These are phyloP conservation scores for Starmerella bombi DNA, from an alignment of 805 yeast species.

Conservation along the genomic window DNA sequence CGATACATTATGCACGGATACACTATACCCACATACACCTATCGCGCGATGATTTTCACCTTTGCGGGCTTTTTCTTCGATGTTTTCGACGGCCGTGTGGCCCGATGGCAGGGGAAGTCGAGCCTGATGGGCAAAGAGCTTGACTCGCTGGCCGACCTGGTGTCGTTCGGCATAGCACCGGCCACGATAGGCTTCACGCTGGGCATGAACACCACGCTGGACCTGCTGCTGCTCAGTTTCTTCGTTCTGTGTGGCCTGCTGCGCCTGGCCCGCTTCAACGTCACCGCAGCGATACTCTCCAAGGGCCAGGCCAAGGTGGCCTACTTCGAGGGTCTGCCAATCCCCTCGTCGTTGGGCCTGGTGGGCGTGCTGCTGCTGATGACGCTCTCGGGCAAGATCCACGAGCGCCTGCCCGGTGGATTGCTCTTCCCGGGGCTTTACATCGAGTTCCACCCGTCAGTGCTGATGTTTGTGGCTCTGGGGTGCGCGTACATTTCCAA, in stretches of 20 bases:
- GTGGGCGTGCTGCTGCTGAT: constrained; percentile 61
- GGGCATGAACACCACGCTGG: constrained; percentile 77
- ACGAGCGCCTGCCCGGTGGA: constrained; percentile 52
- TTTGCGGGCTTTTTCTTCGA: constrained; percentile 89
- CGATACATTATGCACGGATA: constrained; percentile 62
- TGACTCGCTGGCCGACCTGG: constrained; percentile 89
- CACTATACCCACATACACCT: constrained; percentile 43
- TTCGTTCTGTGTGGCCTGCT: constrained; percentile 90
- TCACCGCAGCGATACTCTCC: constrained; percentile 83
- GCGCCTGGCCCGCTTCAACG: constrained; percentile 89
- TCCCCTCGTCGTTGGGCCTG: constrained; percentile 71
- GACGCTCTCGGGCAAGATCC: constrained; percentile 37
- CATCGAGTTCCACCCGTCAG: constrained; percentile 64
- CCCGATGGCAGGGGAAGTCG: constrained; percentile 81
- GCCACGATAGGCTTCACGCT: constrained; percentile 83
- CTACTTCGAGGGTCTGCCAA: constrained; percentile 92
- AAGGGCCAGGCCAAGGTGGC: constrained; percentile 72
- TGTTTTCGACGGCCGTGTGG: constrained; percentile 94
- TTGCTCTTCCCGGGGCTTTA: constrained; percentile 39
- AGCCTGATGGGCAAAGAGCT: constrained; percentile 94
- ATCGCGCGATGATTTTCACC: constrained; percentile 80
- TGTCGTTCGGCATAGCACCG: constrained; percentile 92
- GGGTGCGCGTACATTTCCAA: constrained; percentile 90
- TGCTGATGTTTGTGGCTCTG: constrained; percentile 51
- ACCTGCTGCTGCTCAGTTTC: constrained; percentile 58